Evolutionary conservation across 176 grass and related monocot species (phyloP).

Genomic region (Raddia guianensis): DNA sequence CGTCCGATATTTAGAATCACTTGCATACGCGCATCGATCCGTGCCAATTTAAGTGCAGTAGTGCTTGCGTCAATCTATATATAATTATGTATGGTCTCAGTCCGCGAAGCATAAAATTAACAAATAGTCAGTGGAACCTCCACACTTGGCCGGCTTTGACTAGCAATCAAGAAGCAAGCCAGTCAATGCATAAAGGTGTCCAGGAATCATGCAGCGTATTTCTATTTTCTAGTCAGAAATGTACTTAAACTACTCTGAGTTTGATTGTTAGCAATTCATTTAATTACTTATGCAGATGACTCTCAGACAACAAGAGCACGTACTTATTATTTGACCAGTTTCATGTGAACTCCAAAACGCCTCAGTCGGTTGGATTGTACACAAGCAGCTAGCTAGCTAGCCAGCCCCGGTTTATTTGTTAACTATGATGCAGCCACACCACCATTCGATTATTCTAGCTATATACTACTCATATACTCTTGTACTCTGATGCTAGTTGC

Average conservation of each 20-base stretch:
- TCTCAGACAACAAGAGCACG: neutral
- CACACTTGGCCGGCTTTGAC: no score
- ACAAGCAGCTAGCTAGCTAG: neutral
- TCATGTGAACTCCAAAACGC: neutral
- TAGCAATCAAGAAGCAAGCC: no score
- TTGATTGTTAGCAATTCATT: no score
- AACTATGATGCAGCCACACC: neutral
- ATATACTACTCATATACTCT: neutral
- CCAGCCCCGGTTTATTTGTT: neutral
- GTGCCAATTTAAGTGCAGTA: neutral
- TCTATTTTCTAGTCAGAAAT: no score
- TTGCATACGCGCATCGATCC: neutral
- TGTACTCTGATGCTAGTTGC: neutral
- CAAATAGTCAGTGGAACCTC: neutral
- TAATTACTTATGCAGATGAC: neutral
- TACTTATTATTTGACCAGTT: neutral
- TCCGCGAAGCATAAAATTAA: neutral
- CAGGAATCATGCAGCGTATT: no score
- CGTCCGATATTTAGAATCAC: neutral
- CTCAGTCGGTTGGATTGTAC: conserved; percentile 9
- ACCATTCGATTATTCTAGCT: neutral
- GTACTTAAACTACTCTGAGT: no score
- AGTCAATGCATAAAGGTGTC: no score
- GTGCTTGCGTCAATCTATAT: neutral
- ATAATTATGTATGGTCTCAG: neutral